These are phyloP conservation scores for Rostrohypoxylon terebratum DNA, from an alignment of 495 filamentous ascomycete genomes.

Conservation along the genomic window DNA sequence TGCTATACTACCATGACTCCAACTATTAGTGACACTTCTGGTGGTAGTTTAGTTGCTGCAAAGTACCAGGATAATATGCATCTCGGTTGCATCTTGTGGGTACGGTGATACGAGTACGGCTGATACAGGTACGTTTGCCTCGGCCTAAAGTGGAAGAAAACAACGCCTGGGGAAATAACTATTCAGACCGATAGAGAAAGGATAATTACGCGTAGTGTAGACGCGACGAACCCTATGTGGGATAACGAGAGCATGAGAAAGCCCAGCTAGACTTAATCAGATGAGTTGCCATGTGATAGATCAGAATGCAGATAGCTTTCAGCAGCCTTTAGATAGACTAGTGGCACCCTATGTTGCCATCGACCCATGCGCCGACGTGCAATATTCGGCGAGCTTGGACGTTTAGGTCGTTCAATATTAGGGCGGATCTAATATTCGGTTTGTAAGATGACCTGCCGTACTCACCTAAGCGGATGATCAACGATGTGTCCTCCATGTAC, in stretches of 20 bases:
- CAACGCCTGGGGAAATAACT: neutral
- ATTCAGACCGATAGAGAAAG: neutral
- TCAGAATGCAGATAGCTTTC: slow-evolving; percentile 15
- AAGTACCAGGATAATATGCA: slow-evolving; percentile 35
- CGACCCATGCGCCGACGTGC: slow-evolving; percentile 20
- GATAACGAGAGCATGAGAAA: slow-evolving; percentile 16
- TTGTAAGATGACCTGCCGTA: slow-evolving; percentile 28
- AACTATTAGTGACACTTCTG: slow-evolving; percentile 38
- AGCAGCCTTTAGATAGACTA: slow-evolving; percentile 13
- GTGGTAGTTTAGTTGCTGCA: slow-evolving; percentile 20
- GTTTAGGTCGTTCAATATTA: slow-evolving; percentile 21
- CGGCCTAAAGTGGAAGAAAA: slow-evolving; percentile 27
- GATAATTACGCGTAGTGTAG: slow-evolving; percentile 3
- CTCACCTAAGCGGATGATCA: slow-evolving; percentile 22
- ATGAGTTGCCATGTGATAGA: slow-evolving; percentile 6
- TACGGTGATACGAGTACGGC: slow-evolving; percentile 42
- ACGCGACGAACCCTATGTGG: slow-evolving; percentile 3
- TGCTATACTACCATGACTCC: slow-evolving; percentile 24
- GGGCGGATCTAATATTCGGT: slow-evolving; percentile 20
- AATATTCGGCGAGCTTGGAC: slow-evolving; percentile 36
- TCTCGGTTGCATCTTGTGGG: slow-evolving; percentile 44
- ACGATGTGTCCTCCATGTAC: slow-evolving; percentile 10
- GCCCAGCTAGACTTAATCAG: slow-evolving; percentile 1
- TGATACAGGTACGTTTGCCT: slow-evolving; percentile 31
- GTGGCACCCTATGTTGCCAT: slow-evolving; percentile 32